Percentiles rank a stretch among this genome's conserved stretches.
Conservation (phyloP, 1,284 basidiomycete genomes). For the Volvariella volvacea region DNA sequence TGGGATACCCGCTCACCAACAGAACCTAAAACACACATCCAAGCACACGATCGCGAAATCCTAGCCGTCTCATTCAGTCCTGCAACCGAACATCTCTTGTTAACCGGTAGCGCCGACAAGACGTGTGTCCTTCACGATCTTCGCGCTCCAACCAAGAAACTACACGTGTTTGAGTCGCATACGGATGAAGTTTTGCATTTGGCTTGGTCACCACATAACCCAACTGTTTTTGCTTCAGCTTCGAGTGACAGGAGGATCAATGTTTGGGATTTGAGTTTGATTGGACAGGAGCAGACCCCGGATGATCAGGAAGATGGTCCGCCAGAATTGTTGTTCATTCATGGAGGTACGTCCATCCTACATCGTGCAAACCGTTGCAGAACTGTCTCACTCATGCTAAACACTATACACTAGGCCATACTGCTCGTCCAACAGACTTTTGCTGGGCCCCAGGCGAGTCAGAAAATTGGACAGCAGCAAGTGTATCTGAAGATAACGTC, state of each 20-base stretch:
- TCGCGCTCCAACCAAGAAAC: slow-evolving; percentile 70
- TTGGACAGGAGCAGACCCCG: slow-evolving; percentile 94
- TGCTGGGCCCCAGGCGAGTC: slow-evolving; percentile 75
- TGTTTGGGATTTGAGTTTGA: slow-evolving; percentile 91
- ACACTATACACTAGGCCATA: too few species aligned
- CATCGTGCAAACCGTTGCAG: too few species aligned
- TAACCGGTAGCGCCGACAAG: slow-evolving; percentile 94
- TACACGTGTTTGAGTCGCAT: slow-evolving; percentile 93
- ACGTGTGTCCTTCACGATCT: slow-evolving; percentile 89
- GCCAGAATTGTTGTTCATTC: slow-evolving; percentile 89
- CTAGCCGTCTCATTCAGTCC: slow-evolving; percentile 90
- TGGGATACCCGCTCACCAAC: slow-evolving; percentile 86
- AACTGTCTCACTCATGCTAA: too few species aligned
- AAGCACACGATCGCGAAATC: slow-evolving; percentile 90
- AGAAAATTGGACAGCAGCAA: slow-evolving; percentile 75
- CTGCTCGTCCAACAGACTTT: slow-evolving; percentile 75
- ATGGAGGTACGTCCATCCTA: slow-evolving; percentile 62
- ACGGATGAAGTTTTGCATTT: slow-evolving; percentile 93
- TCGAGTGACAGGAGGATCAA: slow-evolving; percentile 91
- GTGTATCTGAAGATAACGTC: slow-evolving; percentile 81
- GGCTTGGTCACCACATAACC: slow-evolving; percentile 91
- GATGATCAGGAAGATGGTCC: slow-evolving; percentile 98
- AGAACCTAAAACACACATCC: slow-evolving; percentile 68
- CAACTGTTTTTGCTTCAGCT: slow-evolving; percentile 88
- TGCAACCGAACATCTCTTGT: slow-evolving; percentile 73